Conservation (phyloP, 495 filamentous ascomycete genomes). For the Penicillium ochrochloron region DNA sequence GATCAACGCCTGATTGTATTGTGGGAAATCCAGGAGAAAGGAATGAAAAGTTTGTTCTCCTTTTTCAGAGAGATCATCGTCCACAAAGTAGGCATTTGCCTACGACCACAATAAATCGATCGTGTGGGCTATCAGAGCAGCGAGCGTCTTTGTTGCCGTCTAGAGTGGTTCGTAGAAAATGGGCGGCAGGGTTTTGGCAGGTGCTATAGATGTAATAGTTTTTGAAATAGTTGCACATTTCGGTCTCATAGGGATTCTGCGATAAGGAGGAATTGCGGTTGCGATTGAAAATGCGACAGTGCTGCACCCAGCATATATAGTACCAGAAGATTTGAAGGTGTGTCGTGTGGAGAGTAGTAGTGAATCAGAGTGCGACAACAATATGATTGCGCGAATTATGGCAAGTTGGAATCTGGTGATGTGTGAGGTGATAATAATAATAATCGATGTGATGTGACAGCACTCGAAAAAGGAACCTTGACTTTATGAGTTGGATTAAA, state of each 20-base stretch:
- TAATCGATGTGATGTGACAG: not conserved
- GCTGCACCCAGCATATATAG: not conserved
- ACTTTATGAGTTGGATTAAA: slow-evolving; percentile 10
- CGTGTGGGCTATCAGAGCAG: slow-evolving; percentile 72
- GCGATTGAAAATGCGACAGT: not conserved
- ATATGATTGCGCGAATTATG: slow-evolving; percentile 1
- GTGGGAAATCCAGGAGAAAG: not conserved
- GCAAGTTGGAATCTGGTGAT: slow-evolving; percentile 1
- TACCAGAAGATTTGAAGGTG: not conserved
- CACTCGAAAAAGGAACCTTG: slow-evolving; percentile 9
- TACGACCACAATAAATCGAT: slow-evolving; percentile 71
- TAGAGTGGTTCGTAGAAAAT: slow-evolving; percentile 68
- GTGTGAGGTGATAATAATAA: not conserved
- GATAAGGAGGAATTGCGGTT: slow-evolving; percentile 8
- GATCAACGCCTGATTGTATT: slow-evolving; percentile 2
- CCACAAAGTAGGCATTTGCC: slow-evolving; percentile 62
- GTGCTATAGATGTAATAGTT: slow-evolving; percentile 78
- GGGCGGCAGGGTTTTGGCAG: slow-evolving; percentile 66
- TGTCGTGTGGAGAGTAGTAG: not conserved
- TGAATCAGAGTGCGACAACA: slow-evolving; percentile 4
- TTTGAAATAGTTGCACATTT: slow-evolving; percentile 79
- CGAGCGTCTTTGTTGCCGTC: slow-evolving; percentile 65
- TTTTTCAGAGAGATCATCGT: slow-evolving; percentile 5
- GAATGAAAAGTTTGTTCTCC: slow-evolving; percentile 12
- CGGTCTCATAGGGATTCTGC: slow-evolving; percentile 31